phyloP scores from a whole-genome alignment of 106 monocot species.

The Dioscorea alata region DNA sequence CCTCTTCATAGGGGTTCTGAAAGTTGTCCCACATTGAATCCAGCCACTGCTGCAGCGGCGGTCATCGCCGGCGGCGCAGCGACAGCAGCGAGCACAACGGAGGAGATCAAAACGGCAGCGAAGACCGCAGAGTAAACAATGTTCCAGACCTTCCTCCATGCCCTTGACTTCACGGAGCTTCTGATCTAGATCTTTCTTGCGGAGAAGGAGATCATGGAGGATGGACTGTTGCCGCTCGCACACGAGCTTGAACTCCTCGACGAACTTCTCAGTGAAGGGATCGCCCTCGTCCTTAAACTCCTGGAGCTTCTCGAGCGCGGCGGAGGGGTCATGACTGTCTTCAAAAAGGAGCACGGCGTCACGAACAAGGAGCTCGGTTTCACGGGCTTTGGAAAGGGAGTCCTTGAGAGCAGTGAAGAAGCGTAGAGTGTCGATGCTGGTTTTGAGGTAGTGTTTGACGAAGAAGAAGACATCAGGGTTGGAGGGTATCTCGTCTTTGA shows the following conservation, averaged over 20 bases:
- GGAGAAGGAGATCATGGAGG: constrained; percentile 24
- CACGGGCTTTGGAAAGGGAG: constrained; percentile 36
- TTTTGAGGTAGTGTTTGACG: constrained; percentile 52
- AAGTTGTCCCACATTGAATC: constrained; percentile 38
- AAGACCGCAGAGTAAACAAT: constrained; percentile 33
- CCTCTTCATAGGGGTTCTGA: constrained; percentile 25
- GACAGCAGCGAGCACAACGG: constrained; percentile 40
- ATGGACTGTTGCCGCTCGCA: constrained; percentile 33
- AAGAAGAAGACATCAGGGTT: constrained; percentile 35
- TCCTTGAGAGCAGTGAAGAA: constrained; percentile 44
- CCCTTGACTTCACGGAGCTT: constrained; percentile 23
- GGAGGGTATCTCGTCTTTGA: constrained; percentile 35
- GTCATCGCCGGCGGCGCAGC: constrained; percentile 48
- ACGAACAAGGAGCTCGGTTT: constrained; percentile 26
- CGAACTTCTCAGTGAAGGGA: constrained; percentile 49
- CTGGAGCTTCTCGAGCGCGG: constrained; percentile 29
- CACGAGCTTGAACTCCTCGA: constrained; percentile 28
- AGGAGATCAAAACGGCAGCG: constrained; percentile 40
- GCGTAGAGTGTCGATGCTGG: constrained; percentile 37
- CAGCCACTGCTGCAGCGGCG: constrained; percentile 52
- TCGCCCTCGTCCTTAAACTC: constrained; percentile 30
- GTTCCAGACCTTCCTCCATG: constrained; percentile 44
- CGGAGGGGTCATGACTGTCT: background rate
- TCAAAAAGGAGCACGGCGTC: constrained; percentile 29
- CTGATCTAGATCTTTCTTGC: constrained; percentile 41